phyloP scores from a whole-genome alignment of 75 land plant species.

The Selaginella moellendorffii region DNA sequence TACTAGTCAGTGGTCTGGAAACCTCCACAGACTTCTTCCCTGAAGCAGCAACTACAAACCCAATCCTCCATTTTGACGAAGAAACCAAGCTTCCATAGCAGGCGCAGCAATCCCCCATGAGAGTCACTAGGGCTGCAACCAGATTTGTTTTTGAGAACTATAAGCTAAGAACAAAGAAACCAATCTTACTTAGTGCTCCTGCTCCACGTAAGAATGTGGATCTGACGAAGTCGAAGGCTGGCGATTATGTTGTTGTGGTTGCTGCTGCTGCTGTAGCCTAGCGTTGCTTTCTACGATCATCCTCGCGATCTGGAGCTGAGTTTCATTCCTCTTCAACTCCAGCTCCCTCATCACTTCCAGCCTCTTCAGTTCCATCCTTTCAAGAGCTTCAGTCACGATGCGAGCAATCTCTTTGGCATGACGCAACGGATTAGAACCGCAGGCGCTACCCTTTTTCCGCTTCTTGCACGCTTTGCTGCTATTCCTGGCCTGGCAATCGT shows the following conservation, averaged over 20 bases:
- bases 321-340: conserved; percentile 6
- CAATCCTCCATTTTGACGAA: not conserved
- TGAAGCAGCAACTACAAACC: not conserved
- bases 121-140: not conserved
- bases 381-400: not conserved
- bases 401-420: conserved; percentile 2
- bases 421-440: not conserved
- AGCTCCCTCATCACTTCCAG: conserved; percentile 6
- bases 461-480: not conserved
- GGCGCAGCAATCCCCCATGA: not conserved
- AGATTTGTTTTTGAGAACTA: not conserved
- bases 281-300: not conserved
- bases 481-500: not conserved
- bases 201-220: not conserved
- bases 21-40: not conserved
- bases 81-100: not conserved
- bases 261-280: not conserved
- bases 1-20: not conserved
- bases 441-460: not conserved
- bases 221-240: not conserved
- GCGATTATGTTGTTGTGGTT: no score
- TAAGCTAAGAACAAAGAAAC: no score
- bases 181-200: not conserved
- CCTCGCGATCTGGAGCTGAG: conserved; percentile 1
- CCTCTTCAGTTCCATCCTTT: not conserved